These are phyloP conservation scores for Kodamaea kaohsiungensis DNA, from an alignment of 805 yeast species.

Conservation along the genomic window DNA sequence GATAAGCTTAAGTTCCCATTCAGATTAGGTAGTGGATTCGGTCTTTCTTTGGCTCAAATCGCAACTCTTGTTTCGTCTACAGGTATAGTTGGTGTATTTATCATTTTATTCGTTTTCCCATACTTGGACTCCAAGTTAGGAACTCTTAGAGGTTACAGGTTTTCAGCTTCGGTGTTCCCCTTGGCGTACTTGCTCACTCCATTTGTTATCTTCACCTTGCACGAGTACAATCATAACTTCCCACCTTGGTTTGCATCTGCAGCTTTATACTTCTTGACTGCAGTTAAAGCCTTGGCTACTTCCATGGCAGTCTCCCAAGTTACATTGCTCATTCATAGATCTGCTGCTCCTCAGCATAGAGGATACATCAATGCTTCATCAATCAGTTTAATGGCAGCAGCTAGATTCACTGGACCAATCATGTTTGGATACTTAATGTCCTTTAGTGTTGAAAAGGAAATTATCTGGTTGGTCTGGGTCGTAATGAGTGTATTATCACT, in stretches of 20 bases:
- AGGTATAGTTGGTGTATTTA: constrained; percentile 37
- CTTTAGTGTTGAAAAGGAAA: constrained; percentile 23
- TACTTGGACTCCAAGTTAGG: constrained; percentile 33
- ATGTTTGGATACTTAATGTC: constrained; percentile 37
- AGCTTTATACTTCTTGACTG: constrained; percentile 29
- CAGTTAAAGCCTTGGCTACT: constrained; percentile 32
- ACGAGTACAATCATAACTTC: constrained; percentile 22
- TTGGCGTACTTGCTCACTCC: constrained; percentile 33
- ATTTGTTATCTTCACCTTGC: constrained; percentile 32
- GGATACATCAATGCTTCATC: constrained; percentile 37
- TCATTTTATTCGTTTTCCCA: constrained; percentile 33
- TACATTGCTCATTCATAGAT: constrained; percentile 34
- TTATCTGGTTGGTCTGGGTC: constrained; percentile 38
- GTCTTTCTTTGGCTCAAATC: constrained; percentile 30
- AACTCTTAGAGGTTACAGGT: constrained; percentile 30
- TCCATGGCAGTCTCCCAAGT: constrained; percentile 40
- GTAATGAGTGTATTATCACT: constrained; percentile 27
- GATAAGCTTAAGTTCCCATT: constrained; percentile 34
- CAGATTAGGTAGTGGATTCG: constrained; percentile 39
- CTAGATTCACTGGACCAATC: constrained; percentile 35
- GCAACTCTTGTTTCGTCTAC: constrained; percentile 38
- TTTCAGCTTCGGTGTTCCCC: constrained; percentile 34
- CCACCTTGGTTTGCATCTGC: constrained; percentile 33
- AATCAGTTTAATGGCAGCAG: constrained; percentile 34
- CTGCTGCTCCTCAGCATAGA: constrained; percentile 34